Conservation (phyloP, 495 filamentous ascomycete genomes). For the Wilcoxina mikolae region DNA sequence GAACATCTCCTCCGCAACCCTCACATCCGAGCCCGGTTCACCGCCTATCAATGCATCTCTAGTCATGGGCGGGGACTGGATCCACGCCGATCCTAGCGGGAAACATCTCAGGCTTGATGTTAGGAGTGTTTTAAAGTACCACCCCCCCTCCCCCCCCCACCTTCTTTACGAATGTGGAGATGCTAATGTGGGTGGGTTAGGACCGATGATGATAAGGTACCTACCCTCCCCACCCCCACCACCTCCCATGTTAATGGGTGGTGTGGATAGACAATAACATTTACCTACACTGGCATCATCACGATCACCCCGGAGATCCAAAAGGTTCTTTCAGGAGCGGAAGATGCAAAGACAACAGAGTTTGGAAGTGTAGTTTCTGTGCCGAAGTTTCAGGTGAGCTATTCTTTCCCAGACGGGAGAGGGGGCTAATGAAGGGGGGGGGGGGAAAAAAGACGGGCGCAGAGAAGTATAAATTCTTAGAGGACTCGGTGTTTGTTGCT, state of each 20-base stretch:
- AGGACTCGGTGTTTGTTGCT: slow-evolving; percentile 1
- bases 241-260: not conserved
- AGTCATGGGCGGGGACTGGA: slow-evolving; percentile 7
- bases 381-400: not conserved
- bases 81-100: not conserved
- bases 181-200: too few relatives aligned
- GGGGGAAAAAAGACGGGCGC: not conserved
- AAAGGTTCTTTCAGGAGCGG: slow-evolving; percentile 1
- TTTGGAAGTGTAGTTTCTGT: not conserved
- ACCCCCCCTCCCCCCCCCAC: not conserved
- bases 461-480: slow-evolving; percentile 5
- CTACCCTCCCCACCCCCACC: not conserved
- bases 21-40: not conserved
- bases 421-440: not conserved
- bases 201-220: not conserved
- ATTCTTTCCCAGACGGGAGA: too few relatives aligned
- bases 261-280: not conserved
- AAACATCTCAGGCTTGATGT: slow-evolving; percentile 3
- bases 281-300: slow-evolving; percentile 4
- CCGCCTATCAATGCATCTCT: slow-evolving; percentile 1
- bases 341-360: slow-evolving; percentile 1
- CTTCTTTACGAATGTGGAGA: too few relatives aligned
- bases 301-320: not conserved
- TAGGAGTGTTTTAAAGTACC: not conserved
- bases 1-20: not conserved